phyloP scores from a whole-genome alignment of 2,329 filamentous ascomycete genomes.

The Drechslerella dactyloides region DNA sequence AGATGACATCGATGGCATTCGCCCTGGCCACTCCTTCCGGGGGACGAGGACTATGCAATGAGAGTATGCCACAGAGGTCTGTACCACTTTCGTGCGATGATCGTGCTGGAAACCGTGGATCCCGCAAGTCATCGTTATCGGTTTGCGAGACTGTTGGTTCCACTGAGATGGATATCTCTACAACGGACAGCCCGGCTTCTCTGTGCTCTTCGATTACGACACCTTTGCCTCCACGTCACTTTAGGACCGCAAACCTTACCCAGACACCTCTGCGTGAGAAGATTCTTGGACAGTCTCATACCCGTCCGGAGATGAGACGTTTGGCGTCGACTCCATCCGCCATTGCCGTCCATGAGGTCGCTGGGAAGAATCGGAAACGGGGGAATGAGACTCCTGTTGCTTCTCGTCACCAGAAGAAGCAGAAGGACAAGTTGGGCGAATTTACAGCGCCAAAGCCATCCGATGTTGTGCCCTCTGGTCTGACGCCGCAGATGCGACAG shows the following conservation, averaged over 20 bases:
- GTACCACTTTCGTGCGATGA: slow-evolving; percentile 12
- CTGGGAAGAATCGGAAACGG: slow-evolving; percentile 39
- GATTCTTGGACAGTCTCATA: slow-evolving; percentile 9
- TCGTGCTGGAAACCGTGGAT: slow-evolving; percentile 10
- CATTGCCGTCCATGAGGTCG: slow-evolving; percentile 2
- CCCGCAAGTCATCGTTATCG: slow-evolving; percentile 41
- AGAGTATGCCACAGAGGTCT: slow-evolving; percentile 31
- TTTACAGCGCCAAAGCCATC: slow-evolving; percentile 28
- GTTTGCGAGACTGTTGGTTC: slow-evolving; percentile 36
- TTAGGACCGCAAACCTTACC: slow-evolving; percentile 14
- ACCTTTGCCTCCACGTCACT: slow-evolving; percentile 13
- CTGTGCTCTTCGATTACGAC: slow-evolving; percentile 16
- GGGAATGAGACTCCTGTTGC: slow-evolving; percentile 43
- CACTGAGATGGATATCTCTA: slow-evolving; percentile 24
- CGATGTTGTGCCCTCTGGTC: slow-evolving; percentile 38
- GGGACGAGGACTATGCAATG: slow-evolving; percentile 24
- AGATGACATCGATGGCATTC: slow-evolving; percentile 42
- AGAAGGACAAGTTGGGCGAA: slow-evolving; percentile 40
- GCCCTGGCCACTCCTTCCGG: slow-evolving; percentile 25
- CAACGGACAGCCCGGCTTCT: slow-evolving; percentile 14
- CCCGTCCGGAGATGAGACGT: slow-evolving; percentile 13
- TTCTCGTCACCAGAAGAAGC: slow-evolving; percentile 38
- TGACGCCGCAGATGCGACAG: slow-evolving; percentile 48
- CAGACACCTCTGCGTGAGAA: slow-evolving; percentile 21
- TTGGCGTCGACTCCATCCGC: slow-evolving; percentile 7